A percentile compares a stretch with the other conserved stretches of the same genome.
These are phyloP conservation scores for Pythium volutum DNA, from an alignment of 352 stramenopile genomes.

Conservation along the genomic window DNA sequence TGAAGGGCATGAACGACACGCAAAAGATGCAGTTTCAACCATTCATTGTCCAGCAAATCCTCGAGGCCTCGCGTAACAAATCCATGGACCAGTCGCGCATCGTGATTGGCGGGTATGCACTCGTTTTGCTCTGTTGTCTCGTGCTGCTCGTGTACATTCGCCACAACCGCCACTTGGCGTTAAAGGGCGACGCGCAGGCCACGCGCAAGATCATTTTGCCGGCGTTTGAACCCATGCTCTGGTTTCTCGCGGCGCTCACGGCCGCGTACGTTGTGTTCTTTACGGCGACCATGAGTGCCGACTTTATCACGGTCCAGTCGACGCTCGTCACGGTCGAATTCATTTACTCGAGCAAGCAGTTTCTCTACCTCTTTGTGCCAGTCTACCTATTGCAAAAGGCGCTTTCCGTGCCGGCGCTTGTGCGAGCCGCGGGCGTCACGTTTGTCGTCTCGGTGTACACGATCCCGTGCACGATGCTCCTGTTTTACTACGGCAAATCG, in stretches of 20 bases:
- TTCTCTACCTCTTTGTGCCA: slow-evolving; percentile 45
- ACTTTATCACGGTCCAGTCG: slow-evolving; percentile 26
- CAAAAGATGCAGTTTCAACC: slow-evolving; percentile 16
- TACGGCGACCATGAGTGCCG: slow-evolving; percentile 26
- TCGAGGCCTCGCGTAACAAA: slow-evolving; percentile 13
- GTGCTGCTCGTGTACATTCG: slow-evolving; percentile 54
- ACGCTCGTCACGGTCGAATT: slow-evolving; percentile 30
- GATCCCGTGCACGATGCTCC: slow-evolving; percentile 23
- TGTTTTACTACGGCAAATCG: slow-evolving; percentile 20
- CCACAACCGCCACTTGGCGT: slow-evolving; percentile 47
- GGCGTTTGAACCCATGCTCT: slow-evolving; percentile 66
- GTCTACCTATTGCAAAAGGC: slow-evolving; percentile 62
- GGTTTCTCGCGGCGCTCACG: slow-evolving; percentile 39
- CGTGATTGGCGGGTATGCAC: slow-evolving; percentile 13
- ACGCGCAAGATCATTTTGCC: slow-evolving; percentile 61
- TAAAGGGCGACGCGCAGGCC: slow-evolving; percentile 41
- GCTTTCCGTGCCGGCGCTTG: slow-evolving; percentile 43
- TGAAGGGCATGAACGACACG: slow-evolving; percentile 20
- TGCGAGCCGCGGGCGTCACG: slow-evolving; percentile 35
- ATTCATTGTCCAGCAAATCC: slow-evolving; percentile 21
- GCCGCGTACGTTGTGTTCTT: slow-evolving; percentile 39
- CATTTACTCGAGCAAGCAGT: slow-evolving; percentile 52
- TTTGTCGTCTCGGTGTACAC: slow-evolving; percentile 36
- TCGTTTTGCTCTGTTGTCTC: slow-evolving; percentile 22
- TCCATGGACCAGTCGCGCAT: slow-evolving; percentile 22